Conservation (phyloP, 139 green algal genomes). For the Tetradesmus lagerheimii region DNA sequence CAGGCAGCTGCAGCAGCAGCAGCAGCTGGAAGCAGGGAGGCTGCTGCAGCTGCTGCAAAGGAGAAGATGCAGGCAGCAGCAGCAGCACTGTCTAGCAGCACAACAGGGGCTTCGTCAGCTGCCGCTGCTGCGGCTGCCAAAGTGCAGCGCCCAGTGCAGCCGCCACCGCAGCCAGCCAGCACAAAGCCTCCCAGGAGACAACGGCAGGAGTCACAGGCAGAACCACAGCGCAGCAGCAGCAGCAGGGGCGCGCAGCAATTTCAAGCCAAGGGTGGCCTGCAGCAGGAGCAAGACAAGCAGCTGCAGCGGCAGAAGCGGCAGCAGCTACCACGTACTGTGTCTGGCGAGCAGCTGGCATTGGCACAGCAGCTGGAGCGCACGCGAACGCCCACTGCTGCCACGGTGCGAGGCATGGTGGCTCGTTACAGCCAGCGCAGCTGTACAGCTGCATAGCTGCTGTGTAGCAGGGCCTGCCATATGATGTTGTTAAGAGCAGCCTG, state of each 20-base stretch:
- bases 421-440: no score
- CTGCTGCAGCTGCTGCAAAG: neutral
- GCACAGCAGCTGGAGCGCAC: neutral
- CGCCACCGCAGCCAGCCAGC: neutral
- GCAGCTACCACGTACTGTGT: neutral
- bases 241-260: neutral
- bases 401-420: neutral
- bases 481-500: no score
- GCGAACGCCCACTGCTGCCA: neutral
- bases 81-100: neutral
- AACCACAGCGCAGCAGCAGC: neutral
- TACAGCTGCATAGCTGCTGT: neutral
- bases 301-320: neutral
- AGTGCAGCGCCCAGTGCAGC: neutral
- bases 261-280: neutral
- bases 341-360: neutral
- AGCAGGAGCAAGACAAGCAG: neutral
- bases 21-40: no score
- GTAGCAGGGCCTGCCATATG: neutral
- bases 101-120: neutral
- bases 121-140: constrained; percentile 1
- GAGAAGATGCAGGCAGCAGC: neutral
- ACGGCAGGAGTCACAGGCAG: neutral
- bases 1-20: constrained; percentile 15
- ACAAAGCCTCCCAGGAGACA: neutral